Evolutionary conservation across 192 early-diverging fungal species (phyloP).

Genomic region (Chytriomyces sp.): DNA sequence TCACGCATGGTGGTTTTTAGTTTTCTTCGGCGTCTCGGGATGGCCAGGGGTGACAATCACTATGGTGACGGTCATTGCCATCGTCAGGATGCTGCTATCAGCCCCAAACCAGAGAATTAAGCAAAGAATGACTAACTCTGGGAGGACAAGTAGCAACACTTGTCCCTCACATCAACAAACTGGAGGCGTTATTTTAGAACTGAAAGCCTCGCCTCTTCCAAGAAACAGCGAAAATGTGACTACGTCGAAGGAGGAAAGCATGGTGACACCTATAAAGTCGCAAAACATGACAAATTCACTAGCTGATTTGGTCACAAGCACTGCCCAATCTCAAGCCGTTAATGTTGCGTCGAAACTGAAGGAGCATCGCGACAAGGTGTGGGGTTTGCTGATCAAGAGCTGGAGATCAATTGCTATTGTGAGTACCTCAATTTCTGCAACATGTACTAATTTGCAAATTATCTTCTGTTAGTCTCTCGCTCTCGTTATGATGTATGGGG

Average conservation of each 20-base stretch:
- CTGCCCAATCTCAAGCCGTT: not conserved
- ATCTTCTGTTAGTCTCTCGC: too few species aligned
- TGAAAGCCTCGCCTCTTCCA: not conserved
- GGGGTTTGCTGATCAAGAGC: not conserved
- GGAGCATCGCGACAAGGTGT: not conserved
- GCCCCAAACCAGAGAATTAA: not conserved
- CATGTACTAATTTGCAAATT: too few species aligned
- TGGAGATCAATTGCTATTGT: too few species aligned
- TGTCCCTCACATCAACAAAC: not conserved
- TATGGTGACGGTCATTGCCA: not conserved
- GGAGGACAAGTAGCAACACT: not conserved
- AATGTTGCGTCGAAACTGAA: not conserved
- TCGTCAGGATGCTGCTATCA: not conserved
- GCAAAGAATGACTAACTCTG: not conserved
- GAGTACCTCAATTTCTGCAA: too few species aligned
- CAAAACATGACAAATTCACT: not conserved
- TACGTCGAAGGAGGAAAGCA: not conserved
- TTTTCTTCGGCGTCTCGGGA: not conserved
- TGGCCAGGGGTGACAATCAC: conserved; percentile 2
- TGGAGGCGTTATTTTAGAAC: not conserved
- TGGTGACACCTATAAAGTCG: not conserved
- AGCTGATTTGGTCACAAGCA: not conserved
- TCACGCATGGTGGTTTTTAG: not conserved
- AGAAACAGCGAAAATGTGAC: not conserved
- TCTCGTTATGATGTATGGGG: too few species aligned